Evolutionary conservation across 2,329 filamentous ascomycete genomes (phyloP).

Genomic region (Colletotrichum orbiculare): DNA sequence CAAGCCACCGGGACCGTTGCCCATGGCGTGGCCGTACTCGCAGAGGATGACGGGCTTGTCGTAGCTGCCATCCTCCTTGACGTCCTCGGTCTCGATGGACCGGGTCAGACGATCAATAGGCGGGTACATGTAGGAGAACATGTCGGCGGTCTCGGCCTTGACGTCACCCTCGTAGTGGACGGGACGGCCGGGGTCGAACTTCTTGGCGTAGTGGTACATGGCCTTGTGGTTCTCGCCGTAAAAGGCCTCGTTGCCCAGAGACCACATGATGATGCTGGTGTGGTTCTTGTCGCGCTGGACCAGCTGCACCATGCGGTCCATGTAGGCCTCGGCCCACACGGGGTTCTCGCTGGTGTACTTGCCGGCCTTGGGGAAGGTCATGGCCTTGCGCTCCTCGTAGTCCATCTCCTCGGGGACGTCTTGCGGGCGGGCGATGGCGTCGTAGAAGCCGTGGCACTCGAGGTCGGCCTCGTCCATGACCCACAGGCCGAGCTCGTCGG

Average conservation of each 20-base stretch:
- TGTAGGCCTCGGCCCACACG: constrained; percentile 70
- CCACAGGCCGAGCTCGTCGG: constrained; percentile 75
- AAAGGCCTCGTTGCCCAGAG: constrained; percentile 78
- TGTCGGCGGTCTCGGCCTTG: constrained; percentile 69
- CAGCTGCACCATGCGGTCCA: constrained; percentile 74
- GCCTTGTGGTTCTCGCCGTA: constrained; percentile 75
- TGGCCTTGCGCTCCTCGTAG: constrained; percentile 69
- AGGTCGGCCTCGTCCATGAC: constrained; percentile 64
- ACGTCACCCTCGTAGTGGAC: constrained; percentile 76
- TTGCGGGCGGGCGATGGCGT: constrained; percentile 59
- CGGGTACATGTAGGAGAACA: constrained; percentile 77
- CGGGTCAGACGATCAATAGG: constrained; percentile 61
- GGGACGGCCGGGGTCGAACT: constrained; percentile 66
- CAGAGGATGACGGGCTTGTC: constrained; percentile 70
- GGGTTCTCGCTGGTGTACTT: constrained; percentile 71
- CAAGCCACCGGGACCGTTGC: constrained; percentile 77
- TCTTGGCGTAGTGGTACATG: constrained; percentile 73
- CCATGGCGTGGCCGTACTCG: constrained; percentile 75
- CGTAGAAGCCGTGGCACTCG: constrained; percentile 66
- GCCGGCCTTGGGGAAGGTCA: constrained; percentile 65
- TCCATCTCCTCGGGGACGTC: constrained; percentile 66
- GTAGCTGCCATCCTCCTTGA: constrained; percentile 54
- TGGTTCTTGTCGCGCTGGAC: constrained; percentile 78
- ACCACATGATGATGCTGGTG: constrained; percentile 78
- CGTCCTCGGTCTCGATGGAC: constrained; percentile 56